phyloP scores from a whole-genome alignment of 305 asterid species.

The Plantago lanceolata region DNA sequence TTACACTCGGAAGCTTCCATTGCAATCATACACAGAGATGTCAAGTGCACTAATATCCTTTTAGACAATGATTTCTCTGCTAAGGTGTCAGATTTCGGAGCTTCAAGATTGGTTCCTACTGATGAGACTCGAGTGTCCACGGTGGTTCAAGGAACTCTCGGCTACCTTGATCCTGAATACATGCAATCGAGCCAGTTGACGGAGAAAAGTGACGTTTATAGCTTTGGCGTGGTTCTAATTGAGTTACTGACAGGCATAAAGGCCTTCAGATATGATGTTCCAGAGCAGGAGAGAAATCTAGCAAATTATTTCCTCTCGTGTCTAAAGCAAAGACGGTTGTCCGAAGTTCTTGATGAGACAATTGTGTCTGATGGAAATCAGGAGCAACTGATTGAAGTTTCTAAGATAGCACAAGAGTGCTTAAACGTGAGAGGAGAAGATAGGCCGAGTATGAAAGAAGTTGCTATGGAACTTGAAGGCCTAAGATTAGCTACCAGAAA shows the following conservation, averaged over 20 bases:
- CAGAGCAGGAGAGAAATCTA: constrained; percentile 24
- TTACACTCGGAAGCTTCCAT: constrained; percentile 29
- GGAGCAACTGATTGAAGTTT: constrained; percentile 17
- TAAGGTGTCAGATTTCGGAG: constrained; percentile 33
- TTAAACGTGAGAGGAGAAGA: constrained; percentile 26
- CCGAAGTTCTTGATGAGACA: constrained; percentile 16
- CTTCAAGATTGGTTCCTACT: constrained; percentile 31
- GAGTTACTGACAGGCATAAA: constrained; percentile 36
- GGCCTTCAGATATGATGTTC: constrained; percentile 24
- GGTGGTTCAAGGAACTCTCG: constrained; percentile 32
- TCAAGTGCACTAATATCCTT: constrained; percentile 30
- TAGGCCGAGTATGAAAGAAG: constrained; percentile 39
- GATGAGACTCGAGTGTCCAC: constrained; percentile 28
- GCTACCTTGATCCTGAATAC: constrained; percentile 37
- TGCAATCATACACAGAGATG: constrained; percentile 34
- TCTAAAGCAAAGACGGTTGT: constrained; percentile 9
- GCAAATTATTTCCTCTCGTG: constrained; percentile 24
- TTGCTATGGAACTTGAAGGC: constrained; percentile 32
- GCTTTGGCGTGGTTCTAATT: constrained; percentile 35
- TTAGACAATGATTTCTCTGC: constrained; percentile 20
- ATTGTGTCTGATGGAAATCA: constrained; percentile 11
- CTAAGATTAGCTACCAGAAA: not conserved
- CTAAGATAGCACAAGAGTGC: constrained; percentile 31
- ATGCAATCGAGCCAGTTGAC: constrained; percentile 30
- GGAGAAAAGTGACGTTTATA: constrained; percentile 33